phyloP scores from a whole-genome alignment of 2,329 filamentous ascomycete species.

The Trichoderma guizhouense region DNA sequence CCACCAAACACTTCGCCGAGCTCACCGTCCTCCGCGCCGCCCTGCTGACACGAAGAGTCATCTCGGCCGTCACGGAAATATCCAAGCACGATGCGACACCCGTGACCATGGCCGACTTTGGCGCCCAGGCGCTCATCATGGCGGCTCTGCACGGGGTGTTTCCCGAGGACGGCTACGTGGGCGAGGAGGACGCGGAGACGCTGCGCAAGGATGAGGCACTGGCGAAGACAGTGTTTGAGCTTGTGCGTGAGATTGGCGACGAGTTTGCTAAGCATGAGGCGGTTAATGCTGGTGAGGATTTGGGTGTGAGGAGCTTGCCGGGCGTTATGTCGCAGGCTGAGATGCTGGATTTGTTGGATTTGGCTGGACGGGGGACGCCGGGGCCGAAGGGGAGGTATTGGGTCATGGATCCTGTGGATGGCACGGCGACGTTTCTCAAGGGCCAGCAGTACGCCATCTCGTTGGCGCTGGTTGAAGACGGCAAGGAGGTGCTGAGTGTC shows the following conservation, averaged over 20 bases:
- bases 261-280: slow-evolving; percentile 18
- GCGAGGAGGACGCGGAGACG: slow-evolving; percentile 56
- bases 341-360: slow-evolving; percentile 60
- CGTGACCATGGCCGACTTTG: slow-evolving; percentile 63
- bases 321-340: slow-evolving; percentile 47
- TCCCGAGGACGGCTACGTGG: slow-evolving; percentile 55
- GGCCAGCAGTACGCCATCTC: slow-evolving; percentile 63
- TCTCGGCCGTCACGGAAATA: slow-evolving; percentile 44
- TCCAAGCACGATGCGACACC: slow-evolving; percentile 57
- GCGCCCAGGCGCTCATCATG: slow-evolving; percentile 60
- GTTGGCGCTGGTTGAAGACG: slow-evolving; percentile 55
- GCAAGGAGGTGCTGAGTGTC: slow-evolving; percentile 55
- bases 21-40: slow-evolving; percentile 54
- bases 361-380: slow-evolving; percentile 45
- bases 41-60: slow-evolving; percentile 51
- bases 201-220: slow-evolving; percentile 48
- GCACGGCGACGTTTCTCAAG: slow-evolving; percentile 58
- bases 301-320: slow-evolving; percentile 28
- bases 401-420: slow-evolving; percentile 64
- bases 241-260: slow-evolving; percentile 39
- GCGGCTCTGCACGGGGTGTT: slow-evolving; percentile 51
- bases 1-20: slow-evolving; percentile 29
- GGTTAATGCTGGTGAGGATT: slow-evolving; percentile 16
- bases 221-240: slow-evolving; percentile 52
- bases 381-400: slow-evolving; percentile 46